Base-by-base conservation (phyloP, 768 basidiomycete genomes). In the Auriscalpium vulgare region DNA sequence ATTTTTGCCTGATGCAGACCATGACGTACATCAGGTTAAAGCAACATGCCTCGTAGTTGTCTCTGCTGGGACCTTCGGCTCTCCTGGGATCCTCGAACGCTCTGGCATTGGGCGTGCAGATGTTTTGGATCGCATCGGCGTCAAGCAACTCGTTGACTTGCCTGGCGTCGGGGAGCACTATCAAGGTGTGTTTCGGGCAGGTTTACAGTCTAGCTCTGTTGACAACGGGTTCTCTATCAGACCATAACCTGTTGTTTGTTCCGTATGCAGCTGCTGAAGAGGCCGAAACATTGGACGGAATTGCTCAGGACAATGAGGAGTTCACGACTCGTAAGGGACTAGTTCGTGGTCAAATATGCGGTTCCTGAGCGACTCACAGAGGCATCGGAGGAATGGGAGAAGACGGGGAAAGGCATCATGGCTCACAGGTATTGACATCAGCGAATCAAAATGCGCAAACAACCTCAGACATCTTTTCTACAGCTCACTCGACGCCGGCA, bases 331-430 rank as follows among this genome's bases (percentile, higher is more conserved):
- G 51, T 9, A 10, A 21, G 47, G 37, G 10, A 29, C 4, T 29
- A 29, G 4, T 3, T 6, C 7, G 1, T 8, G 16, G 10, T 29
- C 17, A 8, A 17, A 43, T 43, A 13, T 37, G 4, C 17, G 16
- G 2, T 40, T 9, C 8, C 36, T 17, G 16, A 10, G 14, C 4
- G 19, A 34, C 19, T 17, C 8, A 3, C 8, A 51, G 34, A 10
- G 53, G 67, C 68, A 65, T 59, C 64, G 45, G 59, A 51, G 37
- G 64, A 74, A 37, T 78, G 72, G 72, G 54, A 64, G 9, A 59
- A 63, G 16, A 63, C 66, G 1, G 81, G 80, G 0, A 71, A 64
- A 43, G 81, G 82, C 2, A 62, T 79, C 48, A 71, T 85, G 63
- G 73, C 81, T 1, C 74, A 78, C 59, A 85, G 80, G 59, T 79